Percentiles rank a stretch among this genome's conserved stretches.
Evolutionary conservation across 768 basidiomycete species (phyloP).

Genomic region (Mycena chlorophos): DNA sequence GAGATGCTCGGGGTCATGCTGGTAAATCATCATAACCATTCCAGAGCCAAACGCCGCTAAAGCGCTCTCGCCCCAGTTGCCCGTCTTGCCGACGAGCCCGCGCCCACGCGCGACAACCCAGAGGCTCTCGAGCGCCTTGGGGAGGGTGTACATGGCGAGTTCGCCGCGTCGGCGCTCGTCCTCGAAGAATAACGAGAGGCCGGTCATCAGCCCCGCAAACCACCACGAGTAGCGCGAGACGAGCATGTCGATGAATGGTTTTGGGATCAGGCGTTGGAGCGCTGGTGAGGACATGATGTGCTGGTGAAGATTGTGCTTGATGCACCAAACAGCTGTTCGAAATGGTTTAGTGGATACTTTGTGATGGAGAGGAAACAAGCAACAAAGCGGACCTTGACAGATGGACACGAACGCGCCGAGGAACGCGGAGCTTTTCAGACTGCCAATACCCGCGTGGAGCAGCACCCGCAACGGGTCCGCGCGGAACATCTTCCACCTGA

Average conservation of each 20-base stretch:
- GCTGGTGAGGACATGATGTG: constrained; percentile 38
- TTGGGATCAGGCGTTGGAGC: constrained; percentile 41
- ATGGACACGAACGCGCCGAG: constrained; percentile 79
- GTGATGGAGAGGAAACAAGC: not conserved
- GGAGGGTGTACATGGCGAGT: constrained; percentile 89
- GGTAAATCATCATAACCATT: constrained; percentile 65
- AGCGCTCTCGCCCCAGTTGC: constrained; percentile 60
- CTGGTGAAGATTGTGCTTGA: constrained; percentile 60
- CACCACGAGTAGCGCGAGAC: constrained; percentile 73
- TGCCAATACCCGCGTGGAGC: constrained; percentile 65
- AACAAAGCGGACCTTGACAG: constrained; percentile 65
- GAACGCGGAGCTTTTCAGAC: constrained; percentile 83
- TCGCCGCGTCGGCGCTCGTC: constrained; percentile 87
- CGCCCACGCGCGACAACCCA: constrained; percentile 80
- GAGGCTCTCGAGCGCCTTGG: constrained; percentile 87
- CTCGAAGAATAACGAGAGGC: constrained; percentile 81
- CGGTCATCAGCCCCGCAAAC: constrained; percentile 70
- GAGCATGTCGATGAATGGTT: constrained; percentile 53
- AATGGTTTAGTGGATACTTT: too few species aligned
- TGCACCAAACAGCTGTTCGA: constrained; percentile 68
- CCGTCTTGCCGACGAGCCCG: constrained; percentile 72
- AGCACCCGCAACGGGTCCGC: constrained; percentile 69
- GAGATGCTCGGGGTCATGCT: constrained; percentile 57
- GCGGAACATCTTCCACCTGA: constrained; percentile 69
- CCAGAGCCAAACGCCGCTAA: constrained; percentile 14